Evolutionary conservation across 805 yeast species (phyloP).

Genomic region (Yamadazyma sp.): DNA sequence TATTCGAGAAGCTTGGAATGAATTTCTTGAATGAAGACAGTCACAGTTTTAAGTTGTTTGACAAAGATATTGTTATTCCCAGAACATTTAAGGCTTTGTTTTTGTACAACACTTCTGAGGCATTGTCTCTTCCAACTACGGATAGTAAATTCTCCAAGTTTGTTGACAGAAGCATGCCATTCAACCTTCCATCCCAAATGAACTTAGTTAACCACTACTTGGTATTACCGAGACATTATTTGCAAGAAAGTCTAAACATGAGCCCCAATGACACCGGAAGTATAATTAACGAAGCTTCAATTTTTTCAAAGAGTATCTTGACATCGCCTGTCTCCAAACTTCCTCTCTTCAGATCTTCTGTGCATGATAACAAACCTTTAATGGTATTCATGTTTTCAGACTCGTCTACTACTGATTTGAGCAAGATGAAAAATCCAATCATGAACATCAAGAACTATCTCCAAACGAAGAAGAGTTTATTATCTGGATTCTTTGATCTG

Average conservation of each 20-base stretch:
- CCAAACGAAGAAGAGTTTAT: constrained; percentile 10
- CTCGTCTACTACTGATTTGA: constrained; percentile 16
- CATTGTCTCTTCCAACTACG: constrained; percentile 6
- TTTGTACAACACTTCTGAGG: constrained; percentile 33
- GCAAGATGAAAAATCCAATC: constrained; percentile 16
- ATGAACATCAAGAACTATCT: constrained; percentile 24
- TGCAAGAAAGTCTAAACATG: constrained; percentile 11
- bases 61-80: constrained; percentile 29
- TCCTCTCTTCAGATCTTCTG: constrained; percentile 28
- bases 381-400: constrained; percentile 30
- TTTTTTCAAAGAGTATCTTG: constrained; percentile 15
- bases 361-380: constrained; percentile 30
- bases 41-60: constrained; percentile 7
- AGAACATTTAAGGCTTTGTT: constrained; percentile 33
- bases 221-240: constrained; percentile 32
- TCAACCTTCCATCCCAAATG: constrained; percentile 34
- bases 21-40: constrained; percentile 12
- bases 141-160: constrained; percentile 22
- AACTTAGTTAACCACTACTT: constrained; percentile 38
- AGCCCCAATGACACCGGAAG: not conserved
- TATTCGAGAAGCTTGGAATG: constrained; percentile 25
- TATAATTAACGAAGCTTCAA: constrained; percentile 10
- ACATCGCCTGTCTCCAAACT: constrained; percentile 13
- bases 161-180: constrained; percentile 36
- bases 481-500: constrained; percentile 40